Evolutionary conservation across 2,329 filamentous ascomycete species (phyloP), one percentile per base, ranked within the genome.

Genomic region (Colletotrichum gigasporum): DNA sequence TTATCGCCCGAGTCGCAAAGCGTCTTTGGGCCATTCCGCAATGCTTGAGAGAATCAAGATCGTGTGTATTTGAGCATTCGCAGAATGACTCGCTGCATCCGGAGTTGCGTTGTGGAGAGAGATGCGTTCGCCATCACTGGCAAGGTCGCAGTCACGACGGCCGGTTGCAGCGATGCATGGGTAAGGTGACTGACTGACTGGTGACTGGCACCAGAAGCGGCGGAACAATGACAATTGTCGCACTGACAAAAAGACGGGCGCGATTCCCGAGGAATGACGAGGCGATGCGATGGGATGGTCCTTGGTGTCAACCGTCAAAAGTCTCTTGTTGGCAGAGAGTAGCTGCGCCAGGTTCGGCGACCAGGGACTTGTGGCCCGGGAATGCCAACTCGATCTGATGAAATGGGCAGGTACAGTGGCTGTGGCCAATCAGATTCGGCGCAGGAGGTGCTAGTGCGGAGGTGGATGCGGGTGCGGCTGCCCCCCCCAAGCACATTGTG

Each of bases 391-490:
- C 34, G 26, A 64, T 64, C 61, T 60, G 61, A 61, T 60, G 41
- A 60, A 61, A 26, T 14, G 11, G 16, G 16, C 18, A 20, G 4
- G 11, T 24, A 28, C 16, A 18, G n/a, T n/a, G n/a, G n/a, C n/a
- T n/a, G n/a, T n/a, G 24, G 32, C 62, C 62, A 65, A 65, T 65
- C 56, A 65, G 20, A 12, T 24, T 14, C 2, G 39, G 18, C 12
- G 24, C 14, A 18, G 34, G 30, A 55, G 48, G 28, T 16, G 61
- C 47, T 55, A 62, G 62, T 50, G 56, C 11, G 28, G 50, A 62
- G 28, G 42, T 50, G 48, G 48, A 62, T 62, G 48, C 34, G 61
- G 61, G 56, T 64, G 56, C 56, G 61, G 56, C 56, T 64, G 41
- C 41, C 61, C 56, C 61, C 55, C 22, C 24, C 37, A 64, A n/a